These are phyloP conservation scores for Ulmus americana DNA, from an alignment of 331 rosid species.

Conservation along the genomic window DNA sequence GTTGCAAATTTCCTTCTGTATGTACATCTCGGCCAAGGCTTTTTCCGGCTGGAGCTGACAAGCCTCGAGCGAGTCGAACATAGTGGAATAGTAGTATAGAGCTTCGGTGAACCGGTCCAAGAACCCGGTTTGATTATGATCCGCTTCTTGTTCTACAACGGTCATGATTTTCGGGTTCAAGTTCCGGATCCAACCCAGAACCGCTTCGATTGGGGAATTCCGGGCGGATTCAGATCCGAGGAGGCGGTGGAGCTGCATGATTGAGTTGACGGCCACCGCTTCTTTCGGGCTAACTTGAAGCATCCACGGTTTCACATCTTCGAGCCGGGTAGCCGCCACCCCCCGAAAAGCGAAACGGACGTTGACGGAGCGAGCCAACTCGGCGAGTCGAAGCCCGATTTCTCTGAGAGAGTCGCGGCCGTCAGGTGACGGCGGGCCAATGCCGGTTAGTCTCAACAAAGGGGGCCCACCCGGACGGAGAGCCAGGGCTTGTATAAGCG, in stretches of 20 bases:
- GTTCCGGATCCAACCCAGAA: conserved; percentile 60
- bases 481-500: conserved; percentile 74
- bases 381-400: conserved; percentile 69
- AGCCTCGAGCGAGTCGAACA: conserved; percentile 81
- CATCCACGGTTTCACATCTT: conserved; percentile 94
- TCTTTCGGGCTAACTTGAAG: conserved; percentile 65
- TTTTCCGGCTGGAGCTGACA: conserved; percentile 61
- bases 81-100: conserved; percentile 67
- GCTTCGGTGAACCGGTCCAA: conserved; percentile 87
- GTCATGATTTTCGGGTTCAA: conserved; percentile 71
- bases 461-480: conserved; percentile 92
- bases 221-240: conserved; percentile 41
- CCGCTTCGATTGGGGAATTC: conserved; percentile 29
- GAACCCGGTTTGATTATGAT: conserved; percentile 62
- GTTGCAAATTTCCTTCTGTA: conserved; percentile 65
- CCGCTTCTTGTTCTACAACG: conserved; percentile 83
- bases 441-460: conserved; percentile 62
- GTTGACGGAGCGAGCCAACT: conserved; percentile 73
- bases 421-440: conserved; percentile 91
- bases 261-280: conserved; percentile 74
- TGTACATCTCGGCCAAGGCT: conserved; percentile 57
- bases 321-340: conserved; percentile 70
- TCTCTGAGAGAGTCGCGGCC: conserved; percentile 82
- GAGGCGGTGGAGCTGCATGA: conserved; percentile 78
- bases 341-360: conserved; percentile 84